Evolutionary conservation across 441 rosid genomes (phyloP).

Genomic region (Flueggea neowawraea): DNA sequence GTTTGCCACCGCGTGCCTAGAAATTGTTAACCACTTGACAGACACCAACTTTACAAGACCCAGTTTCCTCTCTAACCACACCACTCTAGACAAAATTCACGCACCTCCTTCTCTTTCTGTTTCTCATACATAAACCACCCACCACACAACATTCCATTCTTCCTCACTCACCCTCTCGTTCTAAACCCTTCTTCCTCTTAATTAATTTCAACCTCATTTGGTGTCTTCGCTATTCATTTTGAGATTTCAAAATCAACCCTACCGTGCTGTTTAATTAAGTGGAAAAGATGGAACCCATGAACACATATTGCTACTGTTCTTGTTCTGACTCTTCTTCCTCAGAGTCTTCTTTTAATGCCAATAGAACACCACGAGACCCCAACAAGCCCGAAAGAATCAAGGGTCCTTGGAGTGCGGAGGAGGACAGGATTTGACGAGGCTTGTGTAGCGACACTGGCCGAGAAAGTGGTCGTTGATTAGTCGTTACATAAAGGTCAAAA

Average conservation of each 20-base stretch:
- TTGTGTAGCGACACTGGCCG: slow-evolving; percentile 53
- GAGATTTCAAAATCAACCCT: too few species aligned
- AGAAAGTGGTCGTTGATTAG: slow-evolving; percentile 68
- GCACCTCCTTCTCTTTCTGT: slow-evolving; percentile 12
- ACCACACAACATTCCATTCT: too few species aligned
- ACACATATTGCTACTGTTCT: slow-evolving; percentile 36
- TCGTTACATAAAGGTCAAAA: slow-evolving; percentile 51
- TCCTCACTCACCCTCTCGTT: too few species aligned
- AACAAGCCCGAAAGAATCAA: slow-evolving; percentile 40
- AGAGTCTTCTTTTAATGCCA: slow-evolving; percentile 33
- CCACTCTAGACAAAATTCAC: slow-evolving; percentile 19
- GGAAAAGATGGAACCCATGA: slow-evolving; percentile 26
- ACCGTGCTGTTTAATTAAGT: too few species aligned
- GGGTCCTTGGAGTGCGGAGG: slow-evolving; percentile 82
- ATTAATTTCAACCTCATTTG: not conserved
- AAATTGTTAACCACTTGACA: not conserved
- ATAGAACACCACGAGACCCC: slow-evolving; percentile 6
- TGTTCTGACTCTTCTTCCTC: slow-evolving; percentile 55
- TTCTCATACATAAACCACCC: too few species aligned
- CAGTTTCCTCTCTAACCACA: slow-evolving; percentile 29
- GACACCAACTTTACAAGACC: slow-evolving; percentile 49
- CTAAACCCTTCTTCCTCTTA: too few species aligned
- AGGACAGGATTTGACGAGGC: slow-evolving; percentile 53
- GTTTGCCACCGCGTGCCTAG: too few species aligned
- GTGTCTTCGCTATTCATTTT: too few species aligned